These are phyloP conservation scores for Senna siamea DNA, from an alignment of 306 rosid genomes.

Conservation along the genomic window DNA sequence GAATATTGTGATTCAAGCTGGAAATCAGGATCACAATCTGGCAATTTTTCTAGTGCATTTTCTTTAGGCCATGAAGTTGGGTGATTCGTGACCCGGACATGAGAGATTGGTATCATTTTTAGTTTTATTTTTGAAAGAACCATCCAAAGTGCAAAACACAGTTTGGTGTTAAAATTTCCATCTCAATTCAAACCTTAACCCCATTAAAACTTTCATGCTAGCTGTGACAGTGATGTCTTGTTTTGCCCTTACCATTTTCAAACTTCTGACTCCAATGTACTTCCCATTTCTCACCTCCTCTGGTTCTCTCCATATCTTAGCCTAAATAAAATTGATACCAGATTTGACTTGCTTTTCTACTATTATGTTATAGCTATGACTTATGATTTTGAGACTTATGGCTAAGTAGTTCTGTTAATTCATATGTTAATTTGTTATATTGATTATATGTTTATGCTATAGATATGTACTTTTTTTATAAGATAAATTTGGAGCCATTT, in stretches of 20 bases:
- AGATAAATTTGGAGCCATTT: background rate
- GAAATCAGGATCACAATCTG: background rate
- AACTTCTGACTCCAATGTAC: no score
- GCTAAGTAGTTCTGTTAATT: background rate
- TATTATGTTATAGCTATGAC: background rate
- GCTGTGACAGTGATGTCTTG: background rate
- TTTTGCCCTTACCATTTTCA: background rate
- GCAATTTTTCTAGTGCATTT: background rate
- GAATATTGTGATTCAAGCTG: background rate
- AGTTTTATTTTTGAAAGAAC: background rate
- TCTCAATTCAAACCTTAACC: background rate
- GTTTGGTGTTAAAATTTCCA: background rate
- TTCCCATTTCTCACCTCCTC: no score
- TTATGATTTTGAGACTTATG: background rate
- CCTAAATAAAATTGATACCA: no score
- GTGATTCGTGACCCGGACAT: background rate
- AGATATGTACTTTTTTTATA: background rate
- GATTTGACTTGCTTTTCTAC: background rate
- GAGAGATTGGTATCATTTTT: background rate
- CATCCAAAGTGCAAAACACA: background rate
- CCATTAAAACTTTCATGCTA: background rate
- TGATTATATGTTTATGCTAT: background rate
- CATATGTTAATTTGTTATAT: background rate
- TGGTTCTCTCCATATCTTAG: no score
- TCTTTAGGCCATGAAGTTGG: background rate